These are phyloP conservation scores for Grosmannia penicillata DNA, from an alignment of 2,329 filamentous ascomycete species.

Conservation along the genomic window DNA sequence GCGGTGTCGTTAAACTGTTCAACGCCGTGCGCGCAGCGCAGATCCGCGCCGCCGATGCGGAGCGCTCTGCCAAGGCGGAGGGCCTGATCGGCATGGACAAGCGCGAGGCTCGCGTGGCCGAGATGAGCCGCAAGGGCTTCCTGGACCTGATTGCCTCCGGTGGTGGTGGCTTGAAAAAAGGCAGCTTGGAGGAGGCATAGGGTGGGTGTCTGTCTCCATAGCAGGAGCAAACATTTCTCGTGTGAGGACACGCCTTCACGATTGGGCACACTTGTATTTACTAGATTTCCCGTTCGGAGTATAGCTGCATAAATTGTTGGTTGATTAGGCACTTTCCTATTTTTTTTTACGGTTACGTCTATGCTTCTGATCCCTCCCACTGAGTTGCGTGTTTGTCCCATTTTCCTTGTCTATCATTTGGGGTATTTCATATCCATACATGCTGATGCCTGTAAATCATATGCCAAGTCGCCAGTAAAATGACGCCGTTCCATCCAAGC, in stretches of 20 bases:
- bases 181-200: conserved; percentile 40
- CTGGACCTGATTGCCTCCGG: conserved; percentile 69
- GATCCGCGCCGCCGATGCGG: conserved; percentile 70
- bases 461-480: neutral
- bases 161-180: conserved; percentile 44
- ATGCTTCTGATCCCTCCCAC: too few species aligned
- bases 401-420: neutral
- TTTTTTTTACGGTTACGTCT: too few species aligned
- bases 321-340: neutral
- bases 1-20: conserved; percentile 91
- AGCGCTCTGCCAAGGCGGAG: conserved; percentile 51
- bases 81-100: conserved; percentile 66
- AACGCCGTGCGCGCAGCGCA: conserved; percentile 90
- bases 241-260: too few species aligned
- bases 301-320: conserved; percentile 1
- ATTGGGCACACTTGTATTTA: too few species aligned
- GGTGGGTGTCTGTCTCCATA: neutral
- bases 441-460: neutral
- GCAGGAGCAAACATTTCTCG: too few species aligned
- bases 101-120: conserved; percentile 76
- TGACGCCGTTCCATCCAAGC: neutral
- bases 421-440: conserved; percentile 2
- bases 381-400: conserved; percentile 4
- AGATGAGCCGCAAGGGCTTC: conserved; percentile 96
- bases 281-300: too few species aligned